Percentiles rank a stretch among this genome's conserved stretches.
These are phyloP conservation scores for Penicillium pancosmium DNA, from an alignment of 495 filamentous ascomycete species.

Conservation along the genomic window DNA sequence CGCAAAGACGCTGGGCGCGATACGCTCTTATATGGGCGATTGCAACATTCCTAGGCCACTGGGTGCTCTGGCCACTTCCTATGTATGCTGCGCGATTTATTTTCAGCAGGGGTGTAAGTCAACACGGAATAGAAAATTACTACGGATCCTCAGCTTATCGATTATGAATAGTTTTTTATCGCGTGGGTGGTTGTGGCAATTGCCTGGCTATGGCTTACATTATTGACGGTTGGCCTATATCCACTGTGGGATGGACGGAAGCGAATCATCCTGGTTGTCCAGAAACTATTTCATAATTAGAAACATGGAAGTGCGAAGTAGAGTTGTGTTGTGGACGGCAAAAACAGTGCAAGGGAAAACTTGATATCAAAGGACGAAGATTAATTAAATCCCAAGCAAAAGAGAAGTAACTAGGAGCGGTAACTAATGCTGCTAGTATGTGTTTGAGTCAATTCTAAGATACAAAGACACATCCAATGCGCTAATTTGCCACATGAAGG, in stretches of 20 bases:
- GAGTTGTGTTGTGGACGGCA: no score
- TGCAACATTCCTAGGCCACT: slow-evolving; percentile 5
- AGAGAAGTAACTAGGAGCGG: no score
- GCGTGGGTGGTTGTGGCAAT: slow-evolving; percentile 1
- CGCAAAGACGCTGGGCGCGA: not conserved
- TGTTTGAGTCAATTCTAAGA: no score
- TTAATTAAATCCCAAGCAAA: no score
- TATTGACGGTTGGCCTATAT: not conserved
- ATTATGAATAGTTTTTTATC: not conserved
- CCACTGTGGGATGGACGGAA: slow-evolving; percentile 14
- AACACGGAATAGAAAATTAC: not conserved
- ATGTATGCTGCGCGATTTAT: slow-evolving; percentile 8
- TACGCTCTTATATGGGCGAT: not conserved
- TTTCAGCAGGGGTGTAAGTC: not conserved
- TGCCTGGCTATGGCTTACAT: slow-evolving; percentile 2
- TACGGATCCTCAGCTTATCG: not conserved
- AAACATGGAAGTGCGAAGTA: no score
- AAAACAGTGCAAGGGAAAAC: no score
- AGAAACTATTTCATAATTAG: not conserved
- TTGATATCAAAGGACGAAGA: no score
- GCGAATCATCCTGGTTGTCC: not conserved
- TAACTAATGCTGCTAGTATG: no score
- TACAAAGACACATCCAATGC: no score
- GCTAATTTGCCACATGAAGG: no score
- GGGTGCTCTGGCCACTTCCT: slow-evolving; percentile 6